Conservation (phyloP, 768 basidiomycete species). For the Termitomyces sp. region DNA sequence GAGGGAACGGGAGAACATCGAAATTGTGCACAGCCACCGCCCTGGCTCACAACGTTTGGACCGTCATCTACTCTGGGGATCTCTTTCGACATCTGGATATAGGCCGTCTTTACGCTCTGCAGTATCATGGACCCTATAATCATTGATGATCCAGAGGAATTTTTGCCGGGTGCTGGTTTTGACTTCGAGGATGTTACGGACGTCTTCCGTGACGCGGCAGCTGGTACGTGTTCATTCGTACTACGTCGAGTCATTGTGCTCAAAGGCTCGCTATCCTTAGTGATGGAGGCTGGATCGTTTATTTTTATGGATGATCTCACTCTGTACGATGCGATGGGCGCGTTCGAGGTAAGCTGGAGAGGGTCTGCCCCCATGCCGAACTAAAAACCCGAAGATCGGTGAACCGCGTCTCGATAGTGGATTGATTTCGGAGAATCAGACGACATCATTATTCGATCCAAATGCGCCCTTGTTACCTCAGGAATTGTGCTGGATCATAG, state of each 20-base stretch:
- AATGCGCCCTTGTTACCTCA: slow-evolving; percentile 59
- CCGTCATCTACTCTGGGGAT: neutral
- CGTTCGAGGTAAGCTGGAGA: slow-evolving; percentile 62
- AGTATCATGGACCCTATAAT: slow-evolving; percentile 9
- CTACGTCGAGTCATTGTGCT: neutral
- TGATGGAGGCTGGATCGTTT: slow-evolving; percentile 58
- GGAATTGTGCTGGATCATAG: slow-evolving; percentile 87
- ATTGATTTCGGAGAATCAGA: slow-evolving; percentile 39
- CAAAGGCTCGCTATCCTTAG: slow-evolving; percentile 21
- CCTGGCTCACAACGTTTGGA: neutral
- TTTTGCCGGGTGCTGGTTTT: slow-evolving; percentile 50
- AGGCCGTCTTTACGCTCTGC: neutral
- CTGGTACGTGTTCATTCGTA: slow-evolving; percentile 37
- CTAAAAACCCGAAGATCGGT: slow-evolving; percentile 57
- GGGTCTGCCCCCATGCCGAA: neutral
- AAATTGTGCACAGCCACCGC: slow-evolving; percentile 18
- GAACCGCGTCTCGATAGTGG: slow-evolving; percentile 90
- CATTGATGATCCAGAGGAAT: slow-evolving; percentile 14
- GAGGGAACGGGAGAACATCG: slow-evolving; percentile 13
- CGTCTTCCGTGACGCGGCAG: slow-evolving; percentile 53
- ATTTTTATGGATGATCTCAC: slow-evolving; percentile 66
- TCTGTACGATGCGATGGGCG: slow-evolving; percentile 90
- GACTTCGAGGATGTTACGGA: slow-evolving; percentile 60
- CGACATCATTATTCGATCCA: slow-evolving; percentile 54
- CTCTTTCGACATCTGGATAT: neutral